These are phyloP conservation scores for Zygosaccharomyces siamensis DNA, from an alignment of 805 yeast species.

Conservation along the genomic window DNA sequence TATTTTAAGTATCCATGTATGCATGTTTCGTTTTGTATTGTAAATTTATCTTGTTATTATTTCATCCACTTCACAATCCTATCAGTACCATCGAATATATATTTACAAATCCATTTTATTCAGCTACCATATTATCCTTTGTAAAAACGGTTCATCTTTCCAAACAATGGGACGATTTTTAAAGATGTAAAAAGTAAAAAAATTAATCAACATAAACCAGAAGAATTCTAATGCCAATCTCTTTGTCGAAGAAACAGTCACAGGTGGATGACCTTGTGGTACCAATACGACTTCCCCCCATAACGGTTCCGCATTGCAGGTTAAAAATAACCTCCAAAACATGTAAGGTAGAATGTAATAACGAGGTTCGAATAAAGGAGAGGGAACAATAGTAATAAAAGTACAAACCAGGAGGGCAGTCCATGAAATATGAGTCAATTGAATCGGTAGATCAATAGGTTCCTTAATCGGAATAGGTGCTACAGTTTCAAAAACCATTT, in stretches of 20 bases:
- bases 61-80: background rate
- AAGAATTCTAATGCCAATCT: slow-evolving; percentile 50
- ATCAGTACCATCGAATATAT: background rate
- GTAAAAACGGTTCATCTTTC: slow-evolving; percentile 55
- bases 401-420: slow-evolving; percentile 50
- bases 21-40: slow-evolving; percentile 5
- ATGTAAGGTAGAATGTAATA: slow-evolving; percentile 81
- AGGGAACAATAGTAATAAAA: slow-evolving; percentile 65
- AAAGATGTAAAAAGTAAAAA: slow-evolving; percentile 51
- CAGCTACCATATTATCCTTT: slow-evolving; percentile 81
- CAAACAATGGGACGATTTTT: slow-evolving; percentile 60
- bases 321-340: slow-evolving; percentile 61
- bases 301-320: slow-evolving; percentile 37
- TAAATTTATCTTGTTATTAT: slow-evolving; percentile 2
- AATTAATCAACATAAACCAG: slow-evolving; percentile 59
- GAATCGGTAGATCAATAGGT: slow-evolving; percentile 36
- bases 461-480: slow-evolving; percentile 37
- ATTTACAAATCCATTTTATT: slow-evolving; percentile 1
- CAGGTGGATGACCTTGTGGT: slow-evolving; percentile 13
- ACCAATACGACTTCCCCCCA: slow-evolving; percentile 25
- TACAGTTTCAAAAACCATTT: slow-evolving; percentile 35
- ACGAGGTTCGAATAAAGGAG: slow-evolving; percentile 92
- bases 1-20: slow-evolving; percentile 2
- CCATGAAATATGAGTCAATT: slow-evolving; percentile 44
- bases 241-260: slow-evolving; percentile 23